Conservation (phyloP, 192 early-diverging fungal genomes). For the Coemansia furcata region DNA sequence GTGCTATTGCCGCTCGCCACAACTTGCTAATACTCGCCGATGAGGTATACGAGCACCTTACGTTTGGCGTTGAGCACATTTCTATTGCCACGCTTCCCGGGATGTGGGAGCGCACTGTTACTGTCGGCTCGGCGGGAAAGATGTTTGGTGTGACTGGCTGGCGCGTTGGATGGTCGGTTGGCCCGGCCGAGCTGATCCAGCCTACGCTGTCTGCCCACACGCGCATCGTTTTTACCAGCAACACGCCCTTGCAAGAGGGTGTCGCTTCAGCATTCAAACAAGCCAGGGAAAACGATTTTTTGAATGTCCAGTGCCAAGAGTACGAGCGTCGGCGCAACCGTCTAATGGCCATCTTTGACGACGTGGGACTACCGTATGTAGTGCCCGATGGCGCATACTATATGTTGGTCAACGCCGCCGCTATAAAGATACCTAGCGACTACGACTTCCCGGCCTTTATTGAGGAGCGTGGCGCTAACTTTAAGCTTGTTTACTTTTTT, state of each 20-base stretch:
- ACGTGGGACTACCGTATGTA: conserved; percentile 72
- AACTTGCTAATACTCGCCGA: conserved; percentile 88
- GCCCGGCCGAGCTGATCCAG: conserved; percentile 67
- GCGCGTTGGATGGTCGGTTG: conserved; percentile 94
- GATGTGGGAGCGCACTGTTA: conserved; percentile 90
- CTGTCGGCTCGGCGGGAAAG: conserved; percentile 91
- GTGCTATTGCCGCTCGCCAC: conserved; percentile 68
- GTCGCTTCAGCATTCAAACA: conserved; percentile 70
- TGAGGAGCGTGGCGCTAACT: conserved; percentile 65
- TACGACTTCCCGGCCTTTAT: conserved; percentile 60
- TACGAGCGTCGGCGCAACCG: conserved; percentile 75
- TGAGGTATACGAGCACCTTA: conserved; percentile 96
- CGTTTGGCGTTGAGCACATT: conserved; percentile 66
- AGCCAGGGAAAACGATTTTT: conserved; percentile 62
- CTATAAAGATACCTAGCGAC: conserved; percentile 62
- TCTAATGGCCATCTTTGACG: conserved; percentile 64
- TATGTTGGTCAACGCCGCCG: conserved; percentile 78
- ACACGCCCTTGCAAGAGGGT: conserved; percentile 88
- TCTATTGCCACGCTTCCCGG: conserved; percentile 82
- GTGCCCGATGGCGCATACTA: conserved; percentile 93
- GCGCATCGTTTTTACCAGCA: conserved; percentile 84
- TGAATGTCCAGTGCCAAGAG: conserved; percentile 61
- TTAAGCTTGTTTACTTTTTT: conserved; percentile 79
- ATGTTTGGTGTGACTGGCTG: conserved; percentile 95
- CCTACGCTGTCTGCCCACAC: conserved; percentile 83